phyloP scores from a whole-genome alignment of 2,329 filamentous ascomycete species.

The Pyrenochaeta sp. region DNA sequence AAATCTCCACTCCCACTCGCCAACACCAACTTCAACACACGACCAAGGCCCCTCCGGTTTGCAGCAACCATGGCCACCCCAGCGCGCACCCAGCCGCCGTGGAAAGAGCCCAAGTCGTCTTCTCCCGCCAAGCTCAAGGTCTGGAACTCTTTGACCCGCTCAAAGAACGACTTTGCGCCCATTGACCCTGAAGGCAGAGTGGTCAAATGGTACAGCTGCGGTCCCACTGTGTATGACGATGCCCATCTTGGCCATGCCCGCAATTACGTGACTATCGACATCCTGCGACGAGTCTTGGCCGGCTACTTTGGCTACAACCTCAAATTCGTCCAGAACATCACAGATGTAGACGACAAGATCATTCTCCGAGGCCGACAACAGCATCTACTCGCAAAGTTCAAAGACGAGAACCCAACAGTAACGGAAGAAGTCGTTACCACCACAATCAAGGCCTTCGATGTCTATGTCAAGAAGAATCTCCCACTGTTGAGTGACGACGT shows the following conservation, averaged over 20 bases:
- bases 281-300: conserved; percentile 80
- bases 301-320: conserved; percentile 86
- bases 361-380: conserved; percentile 75
- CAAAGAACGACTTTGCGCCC: conserved; percentile 77
- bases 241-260: conserved; percentile 82
- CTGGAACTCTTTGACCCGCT: conserved; percentile 80
- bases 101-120: conserved; percentile 45
- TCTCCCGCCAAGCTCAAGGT: conserved; percentile 69
- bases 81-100: conserved; percentile 49
- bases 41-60: conserved; percentile 14
- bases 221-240: conserved; percentile 85
- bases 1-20: conserved; percentile 28
- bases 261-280: conserved; percentile 91
- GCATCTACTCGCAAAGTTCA: conserved; percentile 76
- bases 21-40: conserved; percentile 21
- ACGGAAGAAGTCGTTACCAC: conserved; percentile 58
- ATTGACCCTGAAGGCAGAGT: conserved; percentile 71
- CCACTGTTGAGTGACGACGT: conserved; percentile 56
- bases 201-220: conserved; percentile 88
- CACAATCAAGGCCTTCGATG: conserved; percentile 60
- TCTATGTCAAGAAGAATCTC: conserved; percentile 73
- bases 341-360: conserved; percentile 66
- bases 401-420: conserved; percentile 56
- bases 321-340: conserved; percentile 92
- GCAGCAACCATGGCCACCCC: conserved; percentile 42